A percentile compares a stretch with the other conserved stretches of the same genome.
Evolutionary conservation across 805 yeast genomes (phyloP).

Genomic region (Kodamaea laetipori): DNA sequence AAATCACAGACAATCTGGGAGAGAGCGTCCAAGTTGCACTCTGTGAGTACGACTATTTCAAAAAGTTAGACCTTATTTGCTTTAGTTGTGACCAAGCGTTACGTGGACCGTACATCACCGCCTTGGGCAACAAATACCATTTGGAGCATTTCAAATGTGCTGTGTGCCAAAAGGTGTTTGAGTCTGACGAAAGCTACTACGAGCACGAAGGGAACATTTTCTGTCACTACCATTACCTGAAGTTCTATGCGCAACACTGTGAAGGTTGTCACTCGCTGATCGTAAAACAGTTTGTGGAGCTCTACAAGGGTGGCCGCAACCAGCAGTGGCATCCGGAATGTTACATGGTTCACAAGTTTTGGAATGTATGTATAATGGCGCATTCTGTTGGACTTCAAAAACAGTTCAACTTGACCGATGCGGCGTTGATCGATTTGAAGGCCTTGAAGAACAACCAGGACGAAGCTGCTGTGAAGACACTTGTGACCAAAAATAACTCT

Average conservation of each 20-base stretch:
- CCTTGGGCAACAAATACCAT: constrained; percentile 88
- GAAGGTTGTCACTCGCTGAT: constrained; percentile 93
- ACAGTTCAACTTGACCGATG: constrained; percentile 16
- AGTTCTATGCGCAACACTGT: constrained; percentile 80
- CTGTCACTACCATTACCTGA: constrained; percentile 93
- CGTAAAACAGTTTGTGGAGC: constrained; percentile 90
- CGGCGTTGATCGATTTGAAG: constrained; percentile 14
- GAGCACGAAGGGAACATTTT: constrained; percentile 81
- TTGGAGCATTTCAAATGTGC: constrained; percentile 94
- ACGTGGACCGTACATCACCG: constrained; percentile 91
- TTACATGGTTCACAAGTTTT: constrained; percentile 94
- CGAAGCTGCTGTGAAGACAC: background rate
- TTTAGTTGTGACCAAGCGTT: constrained; percentile 81
- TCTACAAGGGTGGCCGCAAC: constrained; percentile 84
- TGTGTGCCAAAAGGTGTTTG: constrained; percentile 82
- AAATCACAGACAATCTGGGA: constrained; percentile 39
- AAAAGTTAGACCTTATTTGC: constrained; percentile 82
- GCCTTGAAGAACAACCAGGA: constrained; percentile 11
- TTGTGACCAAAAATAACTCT: background rate
- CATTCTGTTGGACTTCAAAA: constrained; percentile 53
- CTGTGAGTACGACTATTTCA: constrained; percentile 92
- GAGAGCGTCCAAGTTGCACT: constrained; percentile 52
- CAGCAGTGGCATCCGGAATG: constrained; percentile 99
- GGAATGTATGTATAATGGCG: constrained; percentile 82
- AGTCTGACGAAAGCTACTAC: constrained; percentile 87